Percentiles rank a stretch among this genome's conserved stretches.
Conservation (phyloP, 768 basidiomycete genomes). For the Gyrodon lividus region DNA sequence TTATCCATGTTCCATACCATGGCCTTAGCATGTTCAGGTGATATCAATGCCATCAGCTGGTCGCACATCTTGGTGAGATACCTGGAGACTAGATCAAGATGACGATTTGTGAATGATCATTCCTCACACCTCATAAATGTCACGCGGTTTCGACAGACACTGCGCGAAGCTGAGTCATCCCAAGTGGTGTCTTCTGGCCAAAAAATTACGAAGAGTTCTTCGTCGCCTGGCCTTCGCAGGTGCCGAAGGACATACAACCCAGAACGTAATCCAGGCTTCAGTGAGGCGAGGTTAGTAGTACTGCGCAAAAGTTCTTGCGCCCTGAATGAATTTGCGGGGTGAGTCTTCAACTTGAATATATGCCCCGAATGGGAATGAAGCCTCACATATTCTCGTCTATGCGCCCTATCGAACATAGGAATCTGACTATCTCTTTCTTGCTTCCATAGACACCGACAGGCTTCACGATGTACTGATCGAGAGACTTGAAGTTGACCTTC, state of each 20-base stretch:
- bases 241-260: slow-evolving; percentile 44
- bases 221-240: background rate
- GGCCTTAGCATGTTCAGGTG: slow-evolving; percentile 38
- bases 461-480: slow-evolving; percentile 42
- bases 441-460: slow-evolving; percentile 55
- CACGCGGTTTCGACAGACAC: slow-evolving; percentile 46
- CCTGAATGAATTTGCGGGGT: background rate
- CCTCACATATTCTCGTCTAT: slow-evolving; percentile 41
- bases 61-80: slow-evolving; percentile 56
- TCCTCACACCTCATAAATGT: slow-evolving; percentile 52
- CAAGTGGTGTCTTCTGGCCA: slow-evolving; percentile 59
- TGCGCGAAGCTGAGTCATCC: slow-evolving; percentile 43
- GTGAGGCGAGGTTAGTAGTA: background rate
- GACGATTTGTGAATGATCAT: background rate
- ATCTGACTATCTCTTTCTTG: slow-evolving; percentile 43
- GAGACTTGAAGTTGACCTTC: slow-evolving; percentile 48
- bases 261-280: slow-evolving; percentile 37
- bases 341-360: background rate
- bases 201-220: slow-evolving; percentile 45
- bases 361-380: too few species aligned
- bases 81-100: slow-evolving; percentile 25
- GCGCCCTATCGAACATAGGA: slow-evolving; percentile 35
- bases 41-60: slow-evolving; percentile 48
- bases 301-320: slow-evolving; percentile 1
- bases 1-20: slow-evolving; percentile 39